Evolutionary conservation across 1,139 yeast species (phyloP).

Genomic region (Sugiyamaella castrensis): DNA sequence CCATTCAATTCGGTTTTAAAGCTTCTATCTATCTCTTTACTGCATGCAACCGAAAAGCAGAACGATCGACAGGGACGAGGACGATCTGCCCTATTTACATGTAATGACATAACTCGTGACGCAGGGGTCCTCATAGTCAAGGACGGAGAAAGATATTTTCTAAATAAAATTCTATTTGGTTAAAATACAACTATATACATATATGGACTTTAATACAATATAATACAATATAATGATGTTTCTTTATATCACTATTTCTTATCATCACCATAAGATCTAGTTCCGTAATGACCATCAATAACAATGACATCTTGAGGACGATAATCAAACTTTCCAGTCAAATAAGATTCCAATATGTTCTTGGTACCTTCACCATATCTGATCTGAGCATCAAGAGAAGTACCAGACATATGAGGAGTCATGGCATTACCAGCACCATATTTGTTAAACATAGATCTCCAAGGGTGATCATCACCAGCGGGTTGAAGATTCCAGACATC

Average conservation of each 20-base stretch:
- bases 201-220: too few species aligned
- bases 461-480: conserved; percentile 71
- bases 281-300: conserved; percentile 66
- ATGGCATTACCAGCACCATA: conserved; percentile 77
- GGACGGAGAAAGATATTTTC: too few species aligned
- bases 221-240: too few species aligned
- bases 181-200: too few species aligned
- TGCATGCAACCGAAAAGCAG: too few species aligned
- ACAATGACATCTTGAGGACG: conserved; percentile 70
- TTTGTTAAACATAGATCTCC: conserved; percentile 66
- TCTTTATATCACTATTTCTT: background rate
- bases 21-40: too few species aligned
- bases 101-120: too few species aligned
- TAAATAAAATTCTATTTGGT: too few species aligned
- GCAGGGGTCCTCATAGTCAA: too few species aligned
- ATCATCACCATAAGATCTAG: conserved; percentile 58
- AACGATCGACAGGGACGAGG: too few species aligned
- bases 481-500: conserved; percentile 81
- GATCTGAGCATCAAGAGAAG: conserved; percentile 74
- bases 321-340: conserved; percentile 60
- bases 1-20: too few species aligned
- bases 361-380: conserved; percentile 71
- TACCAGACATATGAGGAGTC: conserved; percentile 82
- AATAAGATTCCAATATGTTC: conserved; percentile 59
- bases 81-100: too few species aligned